Evolutionary conservation across 2,329 filamentous ascomycete species (phyloP).

Genomic region (Calonectria crousiana): DNA sequence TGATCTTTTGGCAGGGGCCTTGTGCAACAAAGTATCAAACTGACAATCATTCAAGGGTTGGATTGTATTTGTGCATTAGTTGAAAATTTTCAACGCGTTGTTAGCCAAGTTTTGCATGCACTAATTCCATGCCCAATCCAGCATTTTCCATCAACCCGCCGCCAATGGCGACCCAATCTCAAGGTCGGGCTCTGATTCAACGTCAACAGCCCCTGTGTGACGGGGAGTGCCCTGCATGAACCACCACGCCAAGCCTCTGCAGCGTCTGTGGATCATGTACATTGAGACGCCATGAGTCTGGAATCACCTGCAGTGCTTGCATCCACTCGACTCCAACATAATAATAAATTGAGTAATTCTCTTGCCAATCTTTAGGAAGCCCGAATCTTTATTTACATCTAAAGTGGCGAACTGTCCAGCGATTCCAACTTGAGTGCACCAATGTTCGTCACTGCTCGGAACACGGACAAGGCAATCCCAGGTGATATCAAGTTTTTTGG

Average conservation of each 20-base stretch:
- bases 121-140: background rate
- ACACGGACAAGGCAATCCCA: background rate
- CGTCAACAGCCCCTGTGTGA: background rate
- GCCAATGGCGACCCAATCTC: background rate
- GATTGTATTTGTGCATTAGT: background rate
- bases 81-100: background rate
- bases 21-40: too few species aligned
- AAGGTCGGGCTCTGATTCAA: background rate
- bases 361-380: background rate
- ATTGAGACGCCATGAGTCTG: background rate
- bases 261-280: constrained; percentile 1
- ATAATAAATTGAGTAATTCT: background rate
- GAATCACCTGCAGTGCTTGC: background rate
- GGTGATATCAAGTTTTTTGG: too few species aligned
- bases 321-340: background rate
- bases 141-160: background rate
- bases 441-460: background rate
- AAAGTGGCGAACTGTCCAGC: background rate
- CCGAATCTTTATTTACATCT: background rate
- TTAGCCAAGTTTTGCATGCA: background rate
- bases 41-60: too few species aligned
- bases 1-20: too few species aligned
- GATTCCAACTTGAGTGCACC: background rate
- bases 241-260: background rate
- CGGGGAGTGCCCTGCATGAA: constrained; percentile 4